Conservation (phyloP, 75 land plant species). For the Selaginella tamariscina region DNA sequence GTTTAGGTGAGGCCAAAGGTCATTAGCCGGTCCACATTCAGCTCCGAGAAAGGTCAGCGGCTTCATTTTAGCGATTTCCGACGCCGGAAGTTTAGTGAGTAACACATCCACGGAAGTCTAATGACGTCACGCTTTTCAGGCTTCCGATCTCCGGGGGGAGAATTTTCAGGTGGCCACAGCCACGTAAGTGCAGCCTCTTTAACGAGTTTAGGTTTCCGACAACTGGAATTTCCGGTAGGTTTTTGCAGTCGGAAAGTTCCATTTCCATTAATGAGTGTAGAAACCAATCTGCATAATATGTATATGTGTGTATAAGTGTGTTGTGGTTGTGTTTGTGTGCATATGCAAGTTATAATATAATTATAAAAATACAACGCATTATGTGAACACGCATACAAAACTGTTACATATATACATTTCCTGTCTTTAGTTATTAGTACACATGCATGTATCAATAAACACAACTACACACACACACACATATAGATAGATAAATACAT, state of each 20-base stretch:
- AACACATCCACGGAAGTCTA: constrained; percentile 2
- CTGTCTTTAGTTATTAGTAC: no score
- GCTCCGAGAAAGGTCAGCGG: not conserved
- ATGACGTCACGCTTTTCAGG: not conserved
- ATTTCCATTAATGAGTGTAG: not conserved
- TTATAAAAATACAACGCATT: no score
- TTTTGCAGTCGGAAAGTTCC: constrained; percentile 9
- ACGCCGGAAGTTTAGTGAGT: not conserved
- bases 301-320: no score
- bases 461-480: no score
- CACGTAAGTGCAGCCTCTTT: not conserved
- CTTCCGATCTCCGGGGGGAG: constrained; percentile 4
- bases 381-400: no score
- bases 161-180: not conserved
- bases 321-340: no score
- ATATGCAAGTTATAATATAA: no score
- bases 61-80: not conserved
- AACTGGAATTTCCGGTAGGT: constrained; percentile 4
- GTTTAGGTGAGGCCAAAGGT: not conserved
- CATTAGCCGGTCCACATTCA: not conserved
- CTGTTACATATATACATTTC: no score
- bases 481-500: no score
- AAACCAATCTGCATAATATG: no score
- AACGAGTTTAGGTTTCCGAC: not conserved
- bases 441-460: no score